Evolutionary conservation across 192 early-diverging fungal species (phyloP), one percentile per base, ranked within the genome.

Genomic region (Mortierella antarctica): DNA sequence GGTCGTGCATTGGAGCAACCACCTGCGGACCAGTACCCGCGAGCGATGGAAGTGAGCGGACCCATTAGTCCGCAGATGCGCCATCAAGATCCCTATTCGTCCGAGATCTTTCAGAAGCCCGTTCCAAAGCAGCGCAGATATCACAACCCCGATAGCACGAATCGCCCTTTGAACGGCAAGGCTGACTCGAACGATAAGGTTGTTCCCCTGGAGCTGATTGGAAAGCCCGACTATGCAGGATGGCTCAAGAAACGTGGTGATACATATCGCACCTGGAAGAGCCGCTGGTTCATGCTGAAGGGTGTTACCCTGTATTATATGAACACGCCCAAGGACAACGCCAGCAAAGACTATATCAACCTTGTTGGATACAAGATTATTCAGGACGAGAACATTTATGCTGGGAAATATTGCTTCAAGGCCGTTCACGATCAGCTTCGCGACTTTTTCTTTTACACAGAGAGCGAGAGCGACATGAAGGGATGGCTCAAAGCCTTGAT

Each of bases 361-460:
- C 57, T 91, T 18, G 74, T 82, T 55, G 90, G 90, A 6, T 91
- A 91, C 56, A 84, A 83, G 21, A 85, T 91, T 41, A 84, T 90
- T 44, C 75, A 85, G n/a, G 90, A 91, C 70, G 88, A 88, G 52
- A 85, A 89, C 45, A 88, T 89, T 44, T 77, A 84, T 59, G 62
- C 83, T 11, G 88, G 88, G 15, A 91, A 91, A 50, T 91, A 89
- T 64, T 86, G 88, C 52, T 91, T 91, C 71, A 90, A 88, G 72
- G 86, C 86, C 6, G 76, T 84, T 17, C 90, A 91, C 57, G 90
- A 90, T 42, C 67, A 76, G 12, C 85, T 88, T 42, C 79, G 89
- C 46, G 84, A 83, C n/a, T 89, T 89, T 62, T 90, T 76, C 58
- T 91, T 91, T 63, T 89, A 87, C 60, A 85, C 88, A 3, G 90